These are phyloP conservation scores for Canna indica DNA, from an alignment of 176 grass and related monocot genomes.

Conservation along the genomic window DNA sequence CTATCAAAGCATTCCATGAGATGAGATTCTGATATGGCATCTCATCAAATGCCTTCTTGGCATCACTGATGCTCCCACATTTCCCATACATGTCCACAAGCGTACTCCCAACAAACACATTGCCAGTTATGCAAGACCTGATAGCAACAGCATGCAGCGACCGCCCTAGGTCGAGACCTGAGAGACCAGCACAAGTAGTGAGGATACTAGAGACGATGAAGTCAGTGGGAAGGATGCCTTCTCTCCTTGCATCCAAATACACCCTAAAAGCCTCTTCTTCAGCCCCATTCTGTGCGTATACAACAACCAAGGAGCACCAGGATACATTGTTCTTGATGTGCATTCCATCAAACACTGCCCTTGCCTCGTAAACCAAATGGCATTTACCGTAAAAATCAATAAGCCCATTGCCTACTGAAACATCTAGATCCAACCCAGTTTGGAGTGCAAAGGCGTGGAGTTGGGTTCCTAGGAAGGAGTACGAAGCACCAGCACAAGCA, in stretches of 20 bases:
- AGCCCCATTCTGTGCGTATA: conserved; percentile 44
- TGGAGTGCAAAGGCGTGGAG: conserved; percentile 49
- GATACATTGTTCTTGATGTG: conserved; percentile 49
- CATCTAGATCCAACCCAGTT: conserved; percentile 30
- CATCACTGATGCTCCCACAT: conserved; percentile 49
- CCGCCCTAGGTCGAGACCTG: conserved; percentile 53
- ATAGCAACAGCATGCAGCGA: conserved; percentile 48
- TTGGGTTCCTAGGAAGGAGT: conserved; percentile 35
- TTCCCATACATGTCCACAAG: conserved; percentile 81
- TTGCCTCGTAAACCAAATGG: conserved; percentile 28
- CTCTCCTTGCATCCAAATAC: conserved; percentile 44
- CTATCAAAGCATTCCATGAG: conserved; percentile 66
- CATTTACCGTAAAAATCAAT: conserved; percentile 83
- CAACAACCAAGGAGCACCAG: conserved; percentile 63
- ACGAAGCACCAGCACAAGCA: conserved; percentile 32
- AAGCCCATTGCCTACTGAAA: conserved; percentile 48
- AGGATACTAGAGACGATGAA: conserved; percentile 71
- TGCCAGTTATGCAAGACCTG: conserved; percentile 41
- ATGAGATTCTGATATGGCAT: conserved; percentile 52
- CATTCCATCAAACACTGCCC: conserved; percentile 52
- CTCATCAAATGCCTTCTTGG: conserved; percentile 36
- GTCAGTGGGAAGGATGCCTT: conserved; percentile 51
- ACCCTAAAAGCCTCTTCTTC: conserved; percentile 64
- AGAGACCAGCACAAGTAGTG: conserved; percentile 60
- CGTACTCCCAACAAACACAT: conserved; percentile 65